Base-by-base conservation (phyloP, 768 basidiomycete species). In the Agaricus sinodeliciosus region DNA sequence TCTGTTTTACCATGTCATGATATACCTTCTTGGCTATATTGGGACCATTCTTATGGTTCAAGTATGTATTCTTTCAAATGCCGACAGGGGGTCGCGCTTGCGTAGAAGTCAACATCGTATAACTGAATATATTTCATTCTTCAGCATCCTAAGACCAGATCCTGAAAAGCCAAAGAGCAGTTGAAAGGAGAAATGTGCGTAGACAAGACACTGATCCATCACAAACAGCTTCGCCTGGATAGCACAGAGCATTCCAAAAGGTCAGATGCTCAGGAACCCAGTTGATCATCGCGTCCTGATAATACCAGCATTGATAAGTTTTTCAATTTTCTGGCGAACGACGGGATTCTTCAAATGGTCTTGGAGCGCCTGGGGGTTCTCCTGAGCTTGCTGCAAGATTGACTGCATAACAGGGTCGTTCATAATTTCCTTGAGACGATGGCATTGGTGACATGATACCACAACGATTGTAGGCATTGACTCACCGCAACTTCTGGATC, bases 281-380 rank as follows among this genome's bases (percentile, higher is more conserved):
- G 16, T 39, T 40, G 15, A 56, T 81, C 71, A 89, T 61, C 89
- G 76, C 27, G 93, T 94, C 71, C 79, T 83, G 73, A 97, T 94
- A 63, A 97, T 90, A 53, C 94, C 95, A 26, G 93, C 93, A 53
- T 90, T 89, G 62, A 95, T 75, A 44, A 97, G 76, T 71, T 94
- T 94, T 73, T 83, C 78, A 57, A 96, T 90, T 76, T 94, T 95
- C 51, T 75, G 67, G 39, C 80, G 79, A 28, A 94, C 84, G 31
- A 75, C 67, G 7, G 91, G 86, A 63, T 94, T 96, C 81, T 93
- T 92, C 87, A 98, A 87, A 71, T 99, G 95, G 60, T 96, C 92
- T 67, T 90, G 87, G 54, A 99, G 73, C 19, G 94, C 90, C 42
- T 79, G 74, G 5, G 96, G 95, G 68, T 97, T 84, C 46, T 71